phyloP scores from a whole-genome alignment of 148 eudicot species.

The Silene latifolia region DNA sequence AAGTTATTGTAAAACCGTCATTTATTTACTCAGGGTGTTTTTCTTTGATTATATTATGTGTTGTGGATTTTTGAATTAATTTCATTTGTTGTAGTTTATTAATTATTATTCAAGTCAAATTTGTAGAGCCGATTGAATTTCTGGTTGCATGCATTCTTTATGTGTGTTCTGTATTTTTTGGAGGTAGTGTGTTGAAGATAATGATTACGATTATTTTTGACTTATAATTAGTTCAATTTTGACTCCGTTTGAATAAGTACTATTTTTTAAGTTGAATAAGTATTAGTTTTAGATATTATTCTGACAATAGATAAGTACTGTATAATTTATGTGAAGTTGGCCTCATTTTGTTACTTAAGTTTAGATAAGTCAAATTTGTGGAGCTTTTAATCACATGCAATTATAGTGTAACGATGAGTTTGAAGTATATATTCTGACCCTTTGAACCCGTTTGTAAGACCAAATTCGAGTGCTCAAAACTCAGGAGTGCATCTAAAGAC shows the following conservation, averaged over 20 bases:
- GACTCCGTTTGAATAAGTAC: background rate
- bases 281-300: too few species aligned
- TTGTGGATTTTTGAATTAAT: background rate
- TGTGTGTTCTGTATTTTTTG: too few species aligned
- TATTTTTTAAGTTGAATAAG: background rate
- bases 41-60: background rate
- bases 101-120: background rate
- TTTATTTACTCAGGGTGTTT: too few species aligned
- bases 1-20: background rate
- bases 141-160: constrained; percentile 5
- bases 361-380: background rate
- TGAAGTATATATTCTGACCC: background rate
- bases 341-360: background rate
- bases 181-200: background rate
- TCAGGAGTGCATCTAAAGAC: too few species aligned
- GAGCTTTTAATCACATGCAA: background rate
- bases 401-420: background rate
- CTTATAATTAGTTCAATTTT: background rate
- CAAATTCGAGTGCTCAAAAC: constrained; percentile 7
- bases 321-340: background rate
- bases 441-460: background rate
- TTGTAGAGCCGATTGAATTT: background rate
- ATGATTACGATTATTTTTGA: background rate
- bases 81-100: background rate
- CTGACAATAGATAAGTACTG: background rate